Base-by-base conservation (phyloP, 805 yeast species). In the Dipodascopsis uninucleata region DNA sequence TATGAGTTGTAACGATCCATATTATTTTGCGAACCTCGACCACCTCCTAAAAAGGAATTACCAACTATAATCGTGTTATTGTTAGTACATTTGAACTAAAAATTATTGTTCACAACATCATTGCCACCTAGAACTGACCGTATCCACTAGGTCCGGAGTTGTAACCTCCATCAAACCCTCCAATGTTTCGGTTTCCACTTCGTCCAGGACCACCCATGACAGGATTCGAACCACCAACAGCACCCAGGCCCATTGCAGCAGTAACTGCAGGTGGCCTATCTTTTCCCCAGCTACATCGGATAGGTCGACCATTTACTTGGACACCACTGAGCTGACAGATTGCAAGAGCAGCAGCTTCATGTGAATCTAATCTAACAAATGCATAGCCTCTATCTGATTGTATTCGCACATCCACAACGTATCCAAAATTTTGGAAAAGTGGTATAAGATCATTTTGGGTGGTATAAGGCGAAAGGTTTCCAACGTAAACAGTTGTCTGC, bases 211-310 rank as follows among this genome's bases (percentile, higher is more conserved):
- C 39, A 3, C 40, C 43, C n/a, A n/a, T 12, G 29, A 26, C 29
- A n/a, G n/a, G n/a, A n/a, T n/a, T n/a, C n/a, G n/a, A n/a, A n/a
- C 26, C 39, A 5, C 32, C 40, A 5, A 24, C 6, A 2, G 37
- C 28, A 7, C 8, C 21, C 1, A 18, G 26, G 18, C 31, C 39
- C 42, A 37, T 36, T 16, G 47, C 53, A 21, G 39, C 46, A 18
- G 39, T 37, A 40, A 35, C 28, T 6, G 39, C 45, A 1, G 33
- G 25, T 31, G 56, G 58, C 31, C 47, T 54, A 49, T 72, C 83
- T 63, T 80, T 84, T 41, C 95, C 96, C 96, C 96, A 88, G 26
- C 94, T 89, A 56, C 87, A 79, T 61, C 81, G 82, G 61, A 86
- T 66, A 18, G 83, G 81, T 61, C 95, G 74, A 18, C 95, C 95